Evolutionary conservation across 768 basidiomycete genomes (phyloP), one percentile per base, ranked within the genome.

Genomic region (Tubosaeta brunneosetosa): DNA sequence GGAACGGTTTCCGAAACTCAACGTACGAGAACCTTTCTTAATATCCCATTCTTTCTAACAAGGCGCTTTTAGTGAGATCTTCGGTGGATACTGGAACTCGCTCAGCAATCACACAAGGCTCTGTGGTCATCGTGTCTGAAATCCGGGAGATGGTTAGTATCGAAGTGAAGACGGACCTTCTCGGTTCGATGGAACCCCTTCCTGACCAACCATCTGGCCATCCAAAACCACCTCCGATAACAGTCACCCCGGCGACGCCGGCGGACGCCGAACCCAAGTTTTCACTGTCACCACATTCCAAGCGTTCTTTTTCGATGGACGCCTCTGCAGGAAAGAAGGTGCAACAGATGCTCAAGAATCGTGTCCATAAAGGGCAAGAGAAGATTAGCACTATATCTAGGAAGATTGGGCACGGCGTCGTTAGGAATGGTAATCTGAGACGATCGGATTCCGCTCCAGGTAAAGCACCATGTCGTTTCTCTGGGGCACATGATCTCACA

Each of bases 331-430:
- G 83, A 36, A 89, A 86, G 69, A 88, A 86, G 65, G 74, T 91
- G 48, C 84, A 85, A 59, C 83, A 84, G 65, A 86, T 87, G 71
- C 70, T 90, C 55, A 90, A 86, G 68, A 77, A 79, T 52, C 77
- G 81, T 10, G 87, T 91, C 22, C 81, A 89, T 59, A 85, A 88
- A 63, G 80, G 85, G 7, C 84, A 84, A 52, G 84, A 75, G 6
- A 78, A 83, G 47, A 87, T 92, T 40, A 81, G 82, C 26, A 87
- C 86, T 16, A 87, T 90, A 47, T 87, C 87, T 31, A 82, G 77
- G 65, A 89, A 82, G 65, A 84, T 91, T 36, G 88, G 88, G 7
- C 78, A 81, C 59, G 85, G 85, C 6, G 85, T 88, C 17, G 77
- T 74, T 14, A 74, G 75, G 60, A 80, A 77, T 55, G 77, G 81